Evolutionary conservation across 2,329 filamentous ascomycete genomes (phyloP).

Genomic region (Ceratocystis alfenasii): DNA sequence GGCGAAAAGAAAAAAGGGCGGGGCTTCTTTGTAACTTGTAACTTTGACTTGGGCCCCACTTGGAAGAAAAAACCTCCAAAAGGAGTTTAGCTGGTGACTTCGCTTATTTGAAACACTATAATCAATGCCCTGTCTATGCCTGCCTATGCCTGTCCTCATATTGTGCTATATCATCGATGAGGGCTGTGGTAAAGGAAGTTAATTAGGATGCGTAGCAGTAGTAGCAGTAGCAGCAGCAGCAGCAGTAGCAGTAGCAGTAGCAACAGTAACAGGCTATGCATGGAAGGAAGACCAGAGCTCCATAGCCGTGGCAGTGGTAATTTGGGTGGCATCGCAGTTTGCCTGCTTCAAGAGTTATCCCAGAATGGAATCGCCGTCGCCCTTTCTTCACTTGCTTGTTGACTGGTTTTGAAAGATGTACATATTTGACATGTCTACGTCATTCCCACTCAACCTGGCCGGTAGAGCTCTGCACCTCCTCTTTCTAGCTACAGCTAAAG

Average conservation of each 20-base stretch:
- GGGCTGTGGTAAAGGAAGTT: neutral
- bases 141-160: too few species aligned
- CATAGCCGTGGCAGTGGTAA: too few species aligned
- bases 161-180: neutral
- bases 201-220: neutral
- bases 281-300: too few species aligned
- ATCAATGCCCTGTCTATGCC: neutral
- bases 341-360: too few species aligned
- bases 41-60: neutral
- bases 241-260: neutral
- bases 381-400: neutral
- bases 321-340: too few species aligned
- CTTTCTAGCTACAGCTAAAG: too few species aligned
- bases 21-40: neutral
- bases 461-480: too few species aligned
- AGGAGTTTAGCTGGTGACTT: slow-evolving; percentile 1
- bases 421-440: neutral
- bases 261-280: neutral
- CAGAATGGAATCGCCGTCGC: neutral
- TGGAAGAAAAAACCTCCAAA: neutral
- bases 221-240: neutral
- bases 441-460: neutral
- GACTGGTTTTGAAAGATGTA: neutral
- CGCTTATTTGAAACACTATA: slow-evolving; percentile 8
- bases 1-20: neutral